Base-by-base conservation (phyloP, 2,329 filamentous ascomycete species). In the Plectosphaerella cucumerina region DNA sequence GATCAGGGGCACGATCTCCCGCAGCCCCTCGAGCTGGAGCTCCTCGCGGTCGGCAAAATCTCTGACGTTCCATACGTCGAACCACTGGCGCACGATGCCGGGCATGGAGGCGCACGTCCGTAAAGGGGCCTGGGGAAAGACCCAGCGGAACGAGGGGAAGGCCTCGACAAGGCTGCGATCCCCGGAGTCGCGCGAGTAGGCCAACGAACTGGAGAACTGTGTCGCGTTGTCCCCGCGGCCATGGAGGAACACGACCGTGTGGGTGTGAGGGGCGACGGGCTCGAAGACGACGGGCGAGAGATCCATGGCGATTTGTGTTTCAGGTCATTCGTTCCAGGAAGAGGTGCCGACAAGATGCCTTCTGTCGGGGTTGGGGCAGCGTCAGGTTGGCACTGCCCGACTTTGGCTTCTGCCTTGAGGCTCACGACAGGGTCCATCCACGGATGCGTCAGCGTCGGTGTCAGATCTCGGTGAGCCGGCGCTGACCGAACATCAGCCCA, bases 171-270 rank as follows among this genome's bases (percentile, higher is more conserved):
- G 58, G 63, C 23, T 57, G 54, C 10, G 57, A 17, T 20, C 17
- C n/a, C 3, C 51, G 0, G 70, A 70, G 54, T 68, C 63, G 37
- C 50, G 56, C 17, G 60, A 68, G 53, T 59, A 53, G 11, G 56
- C 43, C 2, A 75, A 58, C 1, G 65, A 62, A 12, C 53, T 52
- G 17, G 55, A 52, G 52, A 74, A 68, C 50, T 61, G 61, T 14
- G 50, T 23, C 9, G 66, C 65, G 9, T 56, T 68, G 59, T 73
- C 70, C 42, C 71, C 72, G n/a, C 73, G 72, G 31, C 71, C 71
- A 58, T 75, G 73, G 5, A 75, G 64, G 61, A 75, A 74, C 52
- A 75, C 59, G 43, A 72, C 60, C 1, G 72, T 75, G 59, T 75
- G 70, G 4, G 67, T 67, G 59, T 72, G 69, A 45, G 53, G 15